A percentile compares a stretch with the other conserved stretches of the same genome.
These are phyloP conservation scores for Fusarium continuum DNA, from an alignment of 2,329 filamentous ascomycete species.

Conservation along the genomic window DNA sequence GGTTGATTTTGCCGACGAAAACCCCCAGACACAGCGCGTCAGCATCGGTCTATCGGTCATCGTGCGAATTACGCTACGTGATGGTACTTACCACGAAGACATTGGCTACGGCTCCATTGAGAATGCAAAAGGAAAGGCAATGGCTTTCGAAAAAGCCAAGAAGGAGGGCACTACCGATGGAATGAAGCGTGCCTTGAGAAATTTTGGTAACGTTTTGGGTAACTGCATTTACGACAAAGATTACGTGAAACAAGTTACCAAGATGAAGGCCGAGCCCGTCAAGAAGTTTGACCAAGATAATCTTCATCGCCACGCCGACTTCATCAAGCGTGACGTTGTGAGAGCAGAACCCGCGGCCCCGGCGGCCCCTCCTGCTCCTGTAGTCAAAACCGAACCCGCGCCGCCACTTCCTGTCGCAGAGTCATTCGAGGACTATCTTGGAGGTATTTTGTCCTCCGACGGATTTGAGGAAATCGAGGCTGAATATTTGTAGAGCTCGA, in stretches of 20 bases:
- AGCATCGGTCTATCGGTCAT: conserved; percentile 89
- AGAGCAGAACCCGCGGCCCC: conserved; percentile 37
- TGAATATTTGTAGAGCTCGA: conserved; percentile 70
- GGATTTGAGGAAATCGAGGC: conserved; percentile 50
- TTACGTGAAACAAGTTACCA: conserved; percentile 88
- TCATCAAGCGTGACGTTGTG: conserved; percentile 66
- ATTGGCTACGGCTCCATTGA: conserved; percentile 97
- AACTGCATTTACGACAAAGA: conserved; percentile 99
- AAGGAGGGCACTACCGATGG: conserved; percentile 97
- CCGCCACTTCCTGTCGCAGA: conserved; percentile 43
- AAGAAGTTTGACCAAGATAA: conserved; percentile 81
- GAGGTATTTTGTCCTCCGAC: conserved; percentile 55
- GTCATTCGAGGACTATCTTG: conserved; percentile 62
- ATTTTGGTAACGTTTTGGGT: conserved; percentile 95
- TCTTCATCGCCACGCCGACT: conserved; percentile 84
- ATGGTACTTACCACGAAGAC: conserved; percentile 98
- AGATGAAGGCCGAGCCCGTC: conserved; percentile 78
- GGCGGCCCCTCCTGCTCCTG: conserved; percentile 11
- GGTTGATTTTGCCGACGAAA: conserved; percentile 94
- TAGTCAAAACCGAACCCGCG: conserved; percentile 45
- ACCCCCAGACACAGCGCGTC: conserved; percentile 78
- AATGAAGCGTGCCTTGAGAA: conserved; percentile 86
- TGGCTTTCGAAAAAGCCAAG: conserved; percentile 97
- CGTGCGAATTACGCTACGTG: conserved; percentile 86
- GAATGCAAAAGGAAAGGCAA: conserved; percentile 93